Evolutionary conservation across 768 basidiomycete species (phyloP).

Genomic region (Lactarius sp.): DNA sequence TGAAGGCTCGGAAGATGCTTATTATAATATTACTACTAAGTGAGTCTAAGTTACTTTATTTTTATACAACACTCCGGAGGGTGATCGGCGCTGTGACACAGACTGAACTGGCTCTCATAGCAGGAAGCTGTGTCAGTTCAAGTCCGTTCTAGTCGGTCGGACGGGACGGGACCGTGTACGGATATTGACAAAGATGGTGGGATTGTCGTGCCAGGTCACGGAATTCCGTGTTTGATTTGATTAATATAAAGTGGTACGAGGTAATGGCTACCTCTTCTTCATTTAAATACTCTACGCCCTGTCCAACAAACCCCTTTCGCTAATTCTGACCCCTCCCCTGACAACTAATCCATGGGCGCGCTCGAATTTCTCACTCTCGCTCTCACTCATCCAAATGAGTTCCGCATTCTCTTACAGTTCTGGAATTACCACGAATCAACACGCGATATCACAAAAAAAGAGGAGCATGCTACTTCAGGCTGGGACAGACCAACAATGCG

Average conservation of each 20-base stretch:
- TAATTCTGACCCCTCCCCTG: background rate
- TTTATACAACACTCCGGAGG: too few relatives aligned
- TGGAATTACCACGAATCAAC: conserved; percentile 74
- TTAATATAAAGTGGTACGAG: conserved; percentile 20
- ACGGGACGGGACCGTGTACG: too few relatives aligned
- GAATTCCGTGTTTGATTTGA: too few relatives aligned
- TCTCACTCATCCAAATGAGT: conserved; percentile 78
- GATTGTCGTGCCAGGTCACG: too few relatives aligned
- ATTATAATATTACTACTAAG: too few relatives aligned
- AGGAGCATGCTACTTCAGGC: conserved; percentile 74
- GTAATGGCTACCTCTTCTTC: background rate
- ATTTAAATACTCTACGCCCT: background rate
- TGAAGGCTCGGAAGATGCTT: too few relatives aligned
- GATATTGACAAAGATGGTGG: too few relatives aligned
- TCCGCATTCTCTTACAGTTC: conserved; percentile 79
- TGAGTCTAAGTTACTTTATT: too few relatives aligned
- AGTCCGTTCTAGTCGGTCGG: too few relatives aligned
- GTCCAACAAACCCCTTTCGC: background rate
- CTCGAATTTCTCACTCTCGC: conserved; percentile 60
- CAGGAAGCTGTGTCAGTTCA: too few relatives aligned
- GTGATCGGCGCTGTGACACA: too few relatives aligned
- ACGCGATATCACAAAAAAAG: conserved; percentile 72
- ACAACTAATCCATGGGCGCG: conserved; percentile 42
- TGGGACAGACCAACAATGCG: conserved; percentile 87
- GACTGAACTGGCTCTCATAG: too few relatives aligned